These are phyloP conservation scores for Amphirosellinia nigrospora DNA, from an alignment of 495 filamentous ascomycete genomes.

Conservation along the genomic window DNA sequence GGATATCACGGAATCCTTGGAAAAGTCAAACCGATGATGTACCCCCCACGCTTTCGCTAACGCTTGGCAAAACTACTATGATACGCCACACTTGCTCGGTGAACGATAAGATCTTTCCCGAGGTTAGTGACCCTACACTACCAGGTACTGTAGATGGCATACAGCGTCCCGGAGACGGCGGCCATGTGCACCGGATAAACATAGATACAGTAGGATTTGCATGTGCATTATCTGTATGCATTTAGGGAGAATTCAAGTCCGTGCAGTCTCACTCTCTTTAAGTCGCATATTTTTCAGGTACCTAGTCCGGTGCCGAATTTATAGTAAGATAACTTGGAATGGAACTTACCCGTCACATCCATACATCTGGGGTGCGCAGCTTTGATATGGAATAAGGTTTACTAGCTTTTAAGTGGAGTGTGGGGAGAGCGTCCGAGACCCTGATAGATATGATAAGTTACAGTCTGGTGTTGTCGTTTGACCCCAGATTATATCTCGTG, in stretches of 20 bases:
- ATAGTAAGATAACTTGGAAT: background rate
- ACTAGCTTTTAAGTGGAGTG: constrained; percentile 9
- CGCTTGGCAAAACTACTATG: constrained; percentile 14
- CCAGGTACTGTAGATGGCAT: background rate
- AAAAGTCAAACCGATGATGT: background rate
- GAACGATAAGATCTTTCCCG: constrained; percentile 24
- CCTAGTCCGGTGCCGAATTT: background rate
- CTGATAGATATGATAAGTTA: constrained; percentile 7
- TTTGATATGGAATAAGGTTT: background rate
- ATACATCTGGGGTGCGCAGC: constrained; percentile 7
- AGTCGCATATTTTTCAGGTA: background rate
- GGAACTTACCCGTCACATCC: background rate
- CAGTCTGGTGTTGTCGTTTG: constrained; percentile 20
- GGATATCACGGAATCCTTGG: constrained; percentile 12
- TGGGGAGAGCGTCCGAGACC: constrained; percentile 17
- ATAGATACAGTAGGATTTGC: constrained; percentile 20
- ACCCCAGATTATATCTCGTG: constrained; percentile 27
- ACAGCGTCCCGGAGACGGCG: background rate
- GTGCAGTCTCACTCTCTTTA: background rate
- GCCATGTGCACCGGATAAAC: constrained; percentile 13
- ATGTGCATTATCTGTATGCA: background rate
- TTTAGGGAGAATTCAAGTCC: background rate
- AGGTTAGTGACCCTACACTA: constrained; percentile 8
- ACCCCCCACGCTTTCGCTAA: constrained; percentile 23
- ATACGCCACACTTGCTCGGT: constrained; percentile 11